phyloP scores from a whole-genome alignment of 768 basidiomycete genomes.

The Ramaria rubella region DNA sequence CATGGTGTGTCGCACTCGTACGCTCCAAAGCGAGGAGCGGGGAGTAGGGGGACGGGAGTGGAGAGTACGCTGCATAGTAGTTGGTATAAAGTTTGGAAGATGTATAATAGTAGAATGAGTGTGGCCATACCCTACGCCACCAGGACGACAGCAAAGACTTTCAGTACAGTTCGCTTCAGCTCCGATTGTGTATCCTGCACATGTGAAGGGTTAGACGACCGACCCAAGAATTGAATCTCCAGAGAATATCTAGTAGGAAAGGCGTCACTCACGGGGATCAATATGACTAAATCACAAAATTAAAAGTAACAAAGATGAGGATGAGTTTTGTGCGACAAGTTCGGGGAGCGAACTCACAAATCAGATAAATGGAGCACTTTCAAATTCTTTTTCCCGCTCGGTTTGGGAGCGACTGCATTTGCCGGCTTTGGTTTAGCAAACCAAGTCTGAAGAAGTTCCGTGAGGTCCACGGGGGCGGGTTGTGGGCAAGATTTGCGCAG shows the following conservation, averaged over 20 bases:
- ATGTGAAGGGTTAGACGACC: not conserved
- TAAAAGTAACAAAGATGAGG: not conserved
- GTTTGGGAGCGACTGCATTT: conserved; percentile 6
- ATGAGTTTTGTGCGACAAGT: no score
- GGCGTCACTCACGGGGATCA: conserved; percentile 15
- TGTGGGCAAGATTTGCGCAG: conserved; percentile 7
- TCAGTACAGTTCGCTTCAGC: conserved; percentile 20
- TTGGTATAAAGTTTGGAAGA: not conserved
- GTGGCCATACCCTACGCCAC: conserved; percentile 1
- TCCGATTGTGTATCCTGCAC: conserved; percentile 18
- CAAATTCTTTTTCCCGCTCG: not conserved
- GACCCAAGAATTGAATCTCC: not conserved
- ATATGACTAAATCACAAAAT: conserved; percentile 14
- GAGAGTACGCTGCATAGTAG: not conserved
- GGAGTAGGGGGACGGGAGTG: not conserved
- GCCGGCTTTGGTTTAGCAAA: conserved; percentile 10
- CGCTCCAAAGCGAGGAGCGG: conserved; percentile 22
- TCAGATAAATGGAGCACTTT: conserved; percentile 9
- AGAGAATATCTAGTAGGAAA: not conserved
- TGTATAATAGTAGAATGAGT: not conserved
- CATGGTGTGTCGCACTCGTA: conserved; percentile 22
- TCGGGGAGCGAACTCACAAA: not conserved
- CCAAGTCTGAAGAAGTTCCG: not conserved
- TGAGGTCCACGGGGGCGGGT: conserved; percentile 2
- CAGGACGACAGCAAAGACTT: conserved; percentile 19